Percentiles rank a stretch among this genome's conserved stretches.
These are phyloP conservation scores for Vitis vinifera DNA, from an alignment of 164 flowering plant genomes.

Conservation along the genomic window DNA sequence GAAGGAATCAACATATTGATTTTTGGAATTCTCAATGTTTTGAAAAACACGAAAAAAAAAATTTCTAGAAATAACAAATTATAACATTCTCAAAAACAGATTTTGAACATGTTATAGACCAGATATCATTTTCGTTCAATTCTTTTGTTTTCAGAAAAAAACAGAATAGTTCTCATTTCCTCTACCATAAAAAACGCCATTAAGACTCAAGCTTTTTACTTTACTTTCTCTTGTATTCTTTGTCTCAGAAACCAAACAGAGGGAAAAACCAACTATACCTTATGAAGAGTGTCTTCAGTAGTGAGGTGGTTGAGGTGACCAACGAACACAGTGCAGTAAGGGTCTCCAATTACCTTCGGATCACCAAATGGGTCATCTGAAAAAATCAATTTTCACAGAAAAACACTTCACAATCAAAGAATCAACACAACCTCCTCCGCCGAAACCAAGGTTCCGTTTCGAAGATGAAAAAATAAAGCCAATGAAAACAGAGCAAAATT, in stretches of 20 bases:
- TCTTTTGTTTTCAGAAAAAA: neutral
- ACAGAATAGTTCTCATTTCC: neutral
- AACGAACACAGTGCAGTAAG: conserved; percentile 83
- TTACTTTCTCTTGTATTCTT: neutral
- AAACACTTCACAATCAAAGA: neutral
- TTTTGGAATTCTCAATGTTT: no score
- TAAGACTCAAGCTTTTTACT: no score
- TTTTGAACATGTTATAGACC: no score
- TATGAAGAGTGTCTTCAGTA: conserved; percentile 64
- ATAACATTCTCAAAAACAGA: no score
- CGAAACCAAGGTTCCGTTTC: neutral
- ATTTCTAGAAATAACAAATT: no score
- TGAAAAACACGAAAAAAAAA: no score
- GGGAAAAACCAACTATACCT: conserved; percentile 34
- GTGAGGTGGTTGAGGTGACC: conserved; percentile 78
- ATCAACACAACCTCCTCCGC: neutral
- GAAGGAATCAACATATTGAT: no score
- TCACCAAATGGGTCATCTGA: conserved; percentile 90
- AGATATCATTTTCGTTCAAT: no score
- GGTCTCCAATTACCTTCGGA: conserved; percentile 79
- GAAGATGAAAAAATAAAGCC: neutral
- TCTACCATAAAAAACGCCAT: no score
- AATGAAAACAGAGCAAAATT: neutral
- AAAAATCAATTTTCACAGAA: neutral
- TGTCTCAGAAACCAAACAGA: neutral